A percentile compares a stretch with the other conserved stretches of the same genome.
phyloP scores from a whole-genome alignment of 805 yeast species.

The Barnettozyma wickerhamii region DNA sequence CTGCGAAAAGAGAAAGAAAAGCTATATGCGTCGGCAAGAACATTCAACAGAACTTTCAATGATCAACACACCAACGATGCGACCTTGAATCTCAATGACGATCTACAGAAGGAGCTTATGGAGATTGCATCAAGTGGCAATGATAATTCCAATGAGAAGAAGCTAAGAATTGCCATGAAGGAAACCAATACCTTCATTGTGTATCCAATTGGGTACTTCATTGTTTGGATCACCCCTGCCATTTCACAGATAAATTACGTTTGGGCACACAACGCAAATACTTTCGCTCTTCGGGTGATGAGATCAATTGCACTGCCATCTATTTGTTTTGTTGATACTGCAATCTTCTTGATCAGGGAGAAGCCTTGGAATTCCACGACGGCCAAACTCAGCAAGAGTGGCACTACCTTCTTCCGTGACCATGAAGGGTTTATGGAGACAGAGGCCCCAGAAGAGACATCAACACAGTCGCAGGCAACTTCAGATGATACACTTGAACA shows the following conservation, averaged over 20 bases:
- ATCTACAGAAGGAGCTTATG: slow-evolving; percentile 20
- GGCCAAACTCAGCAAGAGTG: not conserved
- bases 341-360: slow-evolving; percentile 73
- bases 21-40: slow-evolving; percentile 5
- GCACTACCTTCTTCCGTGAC: not conserved
- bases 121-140: slow-evolving; percentile 8
- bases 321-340: slow-evolving; percentile 70
- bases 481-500: not conserved
- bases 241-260: slow-evolving; percentile 14
- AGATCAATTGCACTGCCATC: slow-evolving; percentile 75
- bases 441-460: not conserved
- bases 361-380: slow-evolving; percentile 38
- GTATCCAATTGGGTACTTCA: slow-evolving; percentile 21
- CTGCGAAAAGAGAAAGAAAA: slow-evolving; percentile 13
- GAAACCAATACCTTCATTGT: slow-evolving; percentile 20
- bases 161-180: slow-evolving; percentile 11
- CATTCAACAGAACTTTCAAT: not conserved
- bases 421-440: slow-evolving; percentile 1
- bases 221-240: slow-evolving; percentile 18
- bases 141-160: slow-evolving; percentile 5
- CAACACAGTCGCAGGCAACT: not conserved
- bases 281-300: slow-evolving; percentile 10
- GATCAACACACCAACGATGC: not conserved
- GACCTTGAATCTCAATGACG: slow-evolving; percentile 1
- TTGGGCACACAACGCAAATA: not conserved